Percentiles rank a stretch among this genome's conserved stretches.
Conservation (phyloP, 2,329 filamentous ascomycete species). For the Thelonectria blattea region DNA sequence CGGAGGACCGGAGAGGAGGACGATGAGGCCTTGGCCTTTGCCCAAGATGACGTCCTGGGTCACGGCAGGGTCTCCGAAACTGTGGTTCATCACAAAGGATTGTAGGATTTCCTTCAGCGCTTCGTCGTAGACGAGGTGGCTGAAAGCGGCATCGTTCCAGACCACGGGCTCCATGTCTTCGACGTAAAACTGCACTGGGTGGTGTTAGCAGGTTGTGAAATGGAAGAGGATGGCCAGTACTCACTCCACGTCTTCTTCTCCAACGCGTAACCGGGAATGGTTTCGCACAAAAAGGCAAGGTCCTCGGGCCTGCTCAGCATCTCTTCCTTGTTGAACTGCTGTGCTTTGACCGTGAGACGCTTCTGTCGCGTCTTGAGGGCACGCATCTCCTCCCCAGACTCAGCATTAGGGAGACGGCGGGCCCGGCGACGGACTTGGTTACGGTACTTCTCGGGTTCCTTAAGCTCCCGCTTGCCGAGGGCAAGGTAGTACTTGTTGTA, state of each 20-base stretch:
- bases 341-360: slow-evolving; percentile 42
- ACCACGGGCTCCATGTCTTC: slow-evolving; percentile 50
- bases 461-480: slow-evolving; percentile 44
- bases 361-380: slow-evolving; percentile 25
- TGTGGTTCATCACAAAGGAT: slow-evolving; percentile 55
- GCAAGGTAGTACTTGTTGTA: slow-evolving; percentile 50
- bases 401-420: background rate
- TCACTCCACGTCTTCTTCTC: slow-evolving; percentile 54
- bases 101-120: slow-evolving; percentile 55
- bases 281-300: slow-evolving; percentile 49
- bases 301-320: slow-evolving; percentile 48
- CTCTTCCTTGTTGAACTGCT: slow-evolving; percentile 46
- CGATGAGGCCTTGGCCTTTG: slow-evolving; percentile 53
- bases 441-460: slow-evolving; percentile 38
- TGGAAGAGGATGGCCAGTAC: slow-evolving; percentile 19
- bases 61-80: slow-evolving; percentile 24
- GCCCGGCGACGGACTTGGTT: slow-evolving; percentile 25
- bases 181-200: slow-evolving; percentile 44
- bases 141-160: slow-evolving; percentile 54
- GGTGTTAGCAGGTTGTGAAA: slow-evolving; percentile 9
- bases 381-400: slow-evolving; percentile 7
- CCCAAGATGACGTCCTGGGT: slow-evolving; percentile 51
- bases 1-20: slow-evolving; percentile 52
- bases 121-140: slow-evolving; percentile 54
- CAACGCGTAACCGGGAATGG: slow-evolving; percentile 52